Percentiles rank a stretch among this genome's conserved stretches.
Evolutionary conservation across 345 rosid species (phyloP).

Genomic region (Clausena lansium): DNA sequence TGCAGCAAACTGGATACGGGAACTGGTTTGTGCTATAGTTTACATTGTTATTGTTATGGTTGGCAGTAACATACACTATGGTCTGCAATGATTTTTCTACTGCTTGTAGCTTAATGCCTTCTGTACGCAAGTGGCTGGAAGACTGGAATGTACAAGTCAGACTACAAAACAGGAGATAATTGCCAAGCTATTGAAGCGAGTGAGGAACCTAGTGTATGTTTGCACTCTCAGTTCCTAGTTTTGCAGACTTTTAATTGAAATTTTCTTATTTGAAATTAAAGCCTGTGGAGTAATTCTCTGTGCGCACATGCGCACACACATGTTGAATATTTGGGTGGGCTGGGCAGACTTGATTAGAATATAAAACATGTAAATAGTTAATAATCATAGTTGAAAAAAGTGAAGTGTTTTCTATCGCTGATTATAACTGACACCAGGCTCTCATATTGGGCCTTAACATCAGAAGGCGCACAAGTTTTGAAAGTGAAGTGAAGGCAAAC

Average conservation of each 20-base stretch:
- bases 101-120: conserved; percentile 75
- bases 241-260: conserved; percentile 14
- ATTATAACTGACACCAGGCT: not conserved
- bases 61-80: conserved; percentile 6
- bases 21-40: conserved; percentile 52
- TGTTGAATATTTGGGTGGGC: not conserved
- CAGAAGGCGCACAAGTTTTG: not conserved
- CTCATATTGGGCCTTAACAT: not conserved
- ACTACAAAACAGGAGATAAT: conserved; percentile 56
- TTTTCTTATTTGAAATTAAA: conserved; percentile 13
- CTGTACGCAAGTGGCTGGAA: conserved; percentile 63
- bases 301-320: no score
- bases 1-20: conserved; percentile 80
- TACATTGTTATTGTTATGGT: conserved; percentile 6
- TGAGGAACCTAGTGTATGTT: conserved; percentile 74
- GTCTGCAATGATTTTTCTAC: conserved; percentile 21
- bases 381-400: not conserved
- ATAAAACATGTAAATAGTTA: not conserved
- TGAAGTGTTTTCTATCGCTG: not conserved
- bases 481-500: not conserved
- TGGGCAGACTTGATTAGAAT: not conserved
- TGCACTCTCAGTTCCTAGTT: conserved; percentile 13
- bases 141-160: conserved; percentile 54
- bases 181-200: conserved; percentile 63
- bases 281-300: not conserved